A percentile compares a stretch with the other conserved stretches of the same genome.
Evolutionary conservation across 345 rosid genomes (phyloP).

Genomic region (Bruguiera sexangula): DNA sequence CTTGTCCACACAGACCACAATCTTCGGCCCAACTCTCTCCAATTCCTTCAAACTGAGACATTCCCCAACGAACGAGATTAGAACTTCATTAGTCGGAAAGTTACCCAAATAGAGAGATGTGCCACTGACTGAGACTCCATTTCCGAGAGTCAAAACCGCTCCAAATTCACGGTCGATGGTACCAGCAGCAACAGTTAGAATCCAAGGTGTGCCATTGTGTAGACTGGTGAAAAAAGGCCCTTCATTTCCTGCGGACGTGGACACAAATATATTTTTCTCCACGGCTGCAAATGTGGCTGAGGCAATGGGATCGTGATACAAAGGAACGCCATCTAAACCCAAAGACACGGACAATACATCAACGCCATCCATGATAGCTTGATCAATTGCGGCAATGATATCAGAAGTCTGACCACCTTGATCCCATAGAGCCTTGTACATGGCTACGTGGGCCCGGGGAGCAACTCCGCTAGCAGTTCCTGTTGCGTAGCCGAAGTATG

Average conservation of each 20-base stretch:
- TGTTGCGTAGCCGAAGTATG: conserved; percentile 30
- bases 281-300: conserved; percentile 15
- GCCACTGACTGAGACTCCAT: conserved; percentile 22
- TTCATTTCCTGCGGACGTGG: conserved; percentile 14
- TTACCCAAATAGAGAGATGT: conserved; percentile 27
- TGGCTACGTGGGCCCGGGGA: conserved; percentile 26
- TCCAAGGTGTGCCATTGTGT: conserved; percentile 19
- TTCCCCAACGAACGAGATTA: conserved; percentile 36
- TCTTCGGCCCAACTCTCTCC: conserved; percentile 19
- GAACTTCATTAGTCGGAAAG: conserved; percentile 11
- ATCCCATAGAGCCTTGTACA: conserved; percentile 34
- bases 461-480: conserved; percentile 38
- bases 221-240: neutral
- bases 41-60: conserved; percentile 30
- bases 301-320: conserved; percentile 23
- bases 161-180: conserved; percentile 30
- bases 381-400: conserved; percentile 34
- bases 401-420: conserved; percentile 28
- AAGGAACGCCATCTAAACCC: conserved; percentile 21
- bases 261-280: conserved; percentile 10
- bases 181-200: conserved; percentile 28
- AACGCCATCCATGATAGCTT: conserved; percentile 33
- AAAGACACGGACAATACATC: conserved; percentile 31
- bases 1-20: conserved; percentile 47
- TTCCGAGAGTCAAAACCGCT: conserved; percentile 29